These are phyloP conservation scores for Fusarium caatingaense DNA, from an alignment of 2,329 filamentous ascomycete genomes.

Conservation along the genomic window DNA sequence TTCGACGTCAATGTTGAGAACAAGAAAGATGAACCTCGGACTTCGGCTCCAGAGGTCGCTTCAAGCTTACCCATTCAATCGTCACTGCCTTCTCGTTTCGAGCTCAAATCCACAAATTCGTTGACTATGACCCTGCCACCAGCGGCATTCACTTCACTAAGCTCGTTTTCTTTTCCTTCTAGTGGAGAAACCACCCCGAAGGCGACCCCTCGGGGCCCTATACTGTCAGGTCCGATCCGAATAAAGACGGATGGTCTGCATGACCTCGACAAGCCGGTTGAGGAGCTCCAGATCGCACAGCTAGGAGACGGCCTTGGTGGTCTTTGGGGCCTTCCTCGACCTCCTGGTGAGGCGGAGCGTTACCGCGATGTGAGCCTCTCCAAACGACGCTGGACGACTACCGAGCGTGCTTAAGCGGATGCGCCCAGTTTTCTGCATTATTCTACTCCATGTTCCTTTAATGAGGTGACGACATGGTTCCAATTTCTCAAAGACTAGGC, in stretches of 20 bases:
- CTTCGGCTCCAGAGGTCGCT: neutral
- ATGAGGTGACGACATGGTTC: constrained; percentile 23
- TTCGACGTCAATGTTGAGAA: constrained; percentile 42
- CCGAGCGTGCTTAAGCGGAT: constrained; percentile 53
- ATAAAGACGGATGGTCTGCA: constrained; percentile 48
- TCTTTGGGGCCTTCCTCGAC: constrained; percentile 58
- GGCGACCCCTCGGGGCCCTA: constrained; percentile 42
- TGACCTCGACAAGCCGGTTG: constrained; percentile 46
- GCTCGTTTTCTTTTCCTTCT: constrained; percentile 37
- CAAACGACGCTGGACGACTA: constrained; percentile 68
- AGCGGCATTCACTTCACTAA: constrained; percentile 35
- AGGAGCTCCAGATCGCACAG: constrained; percentile 50
- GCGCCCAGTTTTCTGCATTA: constrained; percentile 8
- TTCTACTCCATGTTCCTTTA: constrained; percentile 13
- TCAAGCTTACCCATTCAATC: constrained; percentile 28
- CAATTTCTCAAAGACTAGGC: constrained; percentile 4
- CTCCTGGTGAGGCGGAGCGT: constrained; percentile 59
- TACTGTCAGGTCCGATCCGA: constrained; percentile 53
- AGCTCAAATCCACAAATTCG: constrained; percentile 32
- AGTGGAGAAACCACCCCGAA: constrained; percentile 34
- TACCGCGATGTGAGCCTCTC: constrained; percentile 58
- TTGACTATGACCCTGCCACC: constrained; percentile 40
- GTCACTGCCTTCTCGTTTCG: constrained; percentile 27
- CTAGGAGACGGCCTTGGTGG: constrained; percentile 56
- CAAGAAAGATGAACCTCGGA: constrained; percentile 12